Base-by-base conservation (phyloP, 2,329 filamentous ascomycete species). In the Claviceps humidiphila region DNA sequence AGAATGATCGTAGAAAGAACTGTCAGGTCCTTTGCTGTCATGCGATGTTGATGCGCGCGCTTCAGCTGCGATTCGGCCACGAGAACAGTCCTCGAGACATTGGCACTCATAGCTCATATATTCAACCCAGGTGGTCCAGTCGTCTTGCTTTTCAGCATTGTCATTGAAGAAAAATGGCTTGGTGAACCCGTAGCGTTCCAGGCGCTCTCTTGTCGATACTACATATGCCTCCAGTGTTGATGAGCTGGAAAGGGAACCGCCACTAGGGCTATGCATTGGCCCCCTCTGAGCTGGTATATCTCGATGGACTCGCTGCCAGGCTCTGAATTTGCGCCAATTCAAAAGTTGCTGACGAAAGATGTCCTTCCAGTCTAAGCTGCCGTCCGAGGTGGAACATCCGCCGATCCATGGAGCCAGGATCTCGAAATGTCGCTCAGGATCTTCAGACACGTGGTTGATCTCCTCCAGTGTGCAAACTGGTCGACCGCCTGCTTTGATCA, bases 111-210 rank as follows among this genome's bases (percentile, higher is more conserved):
- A 54, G 17, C 50, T 51, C 41, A 54, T 14, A 20, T 54, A 54
- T 16, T 54, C 53, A 16, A 52, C 30, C 53, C 53, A 54, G 4
- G 50, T 52, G 8, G 49, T 52, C 49, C 50, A 54, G 26, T 52
- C 47, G 26, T 52, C 53, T 34, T 54, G 53, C 5, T 38, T 41
- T 8, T 26, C 17, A 1, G 40, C n/a, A 16, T 54, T 47, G 17
- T 52, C 13, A 24, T 52, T 20, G 13, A 54, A 50, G 37, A 20
- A 20, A 11, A 52, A 50, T 6, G 37, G 41, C 24, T 51, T 52
- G 38, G 41, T 54, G 20, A 51, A 54, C 1, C 53, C 53, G 14
- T 38, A 47, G 26, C 43, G 41, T 22, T 13, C 38, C 41, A 54
- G 7, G 4, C 50, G 53, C 20, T 46, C 14, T 43, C n/a, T 47